Evolutionary conservation across 2,329 filamentous ascomycete genomes (phyloP), one percentile per base, ranked within the genome.

Genomic region (Xylariaceae sp.): DNA sequence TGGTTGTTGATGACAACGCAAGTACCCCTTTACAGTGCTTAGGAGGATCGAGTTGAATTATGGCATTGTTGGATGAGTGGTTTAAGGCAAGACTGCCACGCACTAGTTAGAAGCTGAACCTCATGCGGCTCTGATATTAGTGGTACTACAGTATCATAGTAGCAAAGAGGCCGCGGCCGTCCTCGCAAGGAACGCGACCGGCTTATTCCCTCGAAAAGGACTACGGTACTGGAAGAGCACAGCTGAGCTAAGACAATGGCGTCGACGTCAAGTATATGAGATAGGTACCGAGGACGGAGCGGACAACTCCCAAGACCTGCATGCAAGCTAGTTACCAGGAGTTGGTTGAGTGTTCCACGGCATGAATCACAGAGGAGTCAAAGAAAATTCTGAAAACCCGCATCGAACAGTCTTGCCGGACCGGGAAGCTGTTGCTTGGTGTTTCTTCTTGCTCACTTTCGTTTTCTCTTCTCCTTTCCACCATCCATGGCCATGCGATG

Each of bases 1-100:
- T 44, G 56, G 58, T 63, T 44, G 56, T 51, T 54, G 37, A 53
- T 37, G 8, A 53, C 18, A 49, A 10, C 18, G 53, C 17, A 30
- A 45, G 37, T 15, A 18, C 13, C 13, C 11, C 35, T n/a, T 13
- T 30, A 5, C 6, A 35, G 37, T 8, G 10, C 15, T 53, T 5
- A 3, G 8, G 53, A 51, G 13, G 13, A 10, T 4, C 8, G 3
- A 49, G 37, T 41, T 15, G n/a, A 17, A 37, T 11, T 17, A 55
- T 34, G 18, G 44, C 23, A 30, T 30, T 34, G 13, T 47, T 10
- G 13, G 3, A n/a, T 15, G 3, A 6, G 44, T 56, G 1, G 41
- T 13, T 17, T 45, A 1, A 35, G 23, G 35, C 30, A 49, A 23
- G 18, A 2, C 17, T 49, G 10, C 9, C 41, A 37, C 4, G 7